Evolutionary conservation across 345 rosid species (phyloP).

Genomic region (Dimocarpus longan): DNA sequence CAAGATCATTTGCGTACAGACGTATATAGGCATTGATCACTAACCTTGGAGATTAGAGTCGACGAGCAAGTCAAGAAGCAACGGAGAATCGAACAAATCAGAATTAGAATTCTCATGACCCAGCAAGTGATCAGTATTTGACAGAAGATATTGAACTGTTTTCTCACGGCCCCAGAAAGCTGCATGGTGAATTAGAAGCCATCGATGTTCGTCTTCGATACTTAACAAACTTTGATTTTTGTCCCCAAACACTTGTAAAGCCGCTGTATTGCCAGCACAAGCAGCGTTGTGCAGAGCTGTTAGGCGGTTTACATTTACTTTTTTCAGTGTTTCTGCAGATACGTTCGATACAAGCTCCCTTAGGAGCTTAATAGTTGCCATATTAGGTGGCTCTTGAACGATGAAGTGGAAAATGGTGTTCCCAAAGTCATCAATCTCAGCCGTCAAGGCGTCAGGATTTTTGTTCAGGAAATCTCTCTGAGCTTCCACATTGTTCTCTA

Average conservation of each 20-base stretch:
- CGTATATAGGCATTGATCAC: not conserved
- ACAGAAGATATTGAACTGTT: not conserved
- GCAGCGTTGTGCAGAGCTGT: not conserved
- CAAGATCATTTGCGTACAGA: too few species aligned
- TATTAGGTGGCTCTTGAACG: not conserved
- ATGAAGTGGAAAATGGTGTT: not conserved
- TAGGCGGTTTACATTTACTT: not conserved
- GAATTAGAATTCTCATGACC: too few species aligned
- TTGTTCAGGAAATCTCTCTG: too few species aligned
- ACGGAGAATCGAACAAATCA: not conserved
- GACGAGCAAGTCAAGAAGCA: not conserved
- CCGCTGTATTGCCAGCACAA: not conserved
- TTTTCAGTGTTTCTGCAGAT: not conserved
- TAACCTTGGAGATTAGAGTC: not conserved
- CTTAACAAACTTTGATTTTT: not conserved
- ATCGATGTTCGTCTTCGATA: fast-evolving
- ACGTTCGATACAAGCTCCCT: not conserved
- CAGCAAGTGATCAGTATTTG: not conserved
- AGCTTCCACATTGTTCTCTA: too few species aligned
- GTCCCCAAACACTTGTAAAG: not conserved
- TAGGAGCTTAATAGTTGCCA: not conserved
- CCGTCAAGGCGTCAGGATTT: too few species aligned
- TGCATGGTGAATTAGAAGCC: not conserved
- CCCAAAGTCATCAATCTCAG: not conserved
- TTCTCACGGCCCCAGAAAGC: not conserved